Conservation (phyloP, 1,139 yeast species). For the Protomyces arabidopsidicola region DNA sequence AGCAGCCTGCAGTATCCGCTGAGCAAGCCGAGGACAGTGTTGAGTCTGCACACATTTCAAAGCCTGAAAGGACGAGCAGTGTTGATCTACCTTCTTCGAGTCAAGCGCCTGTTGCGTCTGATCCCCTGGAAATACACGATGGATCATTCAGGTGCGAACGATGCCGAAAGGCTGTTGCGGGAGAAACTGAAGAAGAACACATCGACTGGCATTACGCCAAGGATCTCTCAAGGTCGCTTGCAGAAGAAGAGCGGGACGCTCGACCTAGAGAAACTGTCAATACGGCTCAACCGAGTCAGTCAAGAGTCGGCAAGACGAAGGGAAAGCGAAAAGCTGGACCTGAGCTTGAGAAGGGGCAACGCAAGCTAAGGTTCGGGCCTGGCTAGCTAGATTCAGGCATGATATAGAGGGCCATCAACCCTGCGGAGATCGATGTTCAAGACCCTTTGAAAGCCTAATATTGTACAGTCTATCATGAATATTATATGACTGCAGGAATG, state of each 20-base stretch:
- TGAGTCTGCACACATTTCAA: background rate
- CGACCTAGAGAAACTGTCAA: background rate
- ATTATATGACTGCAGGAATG: no score
- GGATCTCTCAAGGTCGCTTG: constrained; percentile 42
- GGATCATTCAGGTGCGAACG: constrained; percentile 15
- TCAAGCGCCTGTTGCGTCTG: background rate
- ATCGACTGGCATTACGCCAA: constrained; percentile 44
- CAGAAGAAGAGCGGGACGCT: constrained; percentile 1
- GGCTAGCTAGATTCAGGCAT: background rate
- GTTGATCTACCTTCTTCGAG: background rate
- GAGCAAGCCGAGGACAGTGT: background rate
- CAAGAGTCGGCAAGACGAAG: background rate
- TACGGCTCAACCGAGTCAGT: background rate
- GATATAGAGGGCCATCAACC: no score
- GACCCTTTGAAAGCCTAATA: no score
- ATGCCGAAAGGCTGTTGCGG: constrained; percentile 28
- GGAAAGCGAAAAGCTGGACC: background rate
- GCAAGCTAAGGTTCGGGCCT: background rate
- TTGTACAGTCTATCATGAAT: no score
- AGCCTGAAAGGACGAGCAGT: background rate
- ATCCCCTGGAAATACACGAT: background rate
- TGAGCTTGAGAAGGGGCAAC: background rate
- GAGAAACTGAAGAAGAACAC: constrained; percentile 38
- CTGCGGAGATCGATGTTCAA: no score
- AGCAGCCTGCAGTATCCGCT: background rate